These are phyloP conservation scores for Fusarium subtropicale DNA, from an alignment of 2,329 filamentous ascomycete species.

Conservation along the genomic window DNA sequence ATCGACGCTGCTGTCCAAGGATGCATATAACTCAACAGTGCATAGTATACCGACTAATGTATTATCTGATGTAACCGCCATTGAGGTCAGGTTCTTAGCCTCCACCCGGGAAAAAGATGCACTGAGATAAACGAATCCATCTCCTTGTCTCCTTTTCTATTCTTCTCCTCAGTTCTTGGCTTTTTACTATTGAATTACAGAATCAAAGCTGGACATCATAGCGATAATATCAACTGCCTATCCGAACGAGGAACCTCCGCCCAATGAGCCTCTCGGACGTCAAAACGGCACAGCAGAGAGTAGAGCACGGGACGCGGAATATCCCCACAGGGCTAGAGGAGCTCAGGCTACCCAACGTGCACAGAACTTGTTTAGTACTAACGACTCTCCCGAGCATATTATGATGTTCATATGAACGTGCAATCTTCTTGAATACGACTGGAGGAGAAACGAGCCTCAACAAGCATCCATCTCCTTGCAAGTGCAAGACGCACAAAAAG, in stretches of 20 bases:
- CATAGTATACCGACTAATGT: not conserved
- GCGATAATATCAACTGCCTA: not conserved
- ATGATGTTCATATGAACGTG: constrained; percentile 7
- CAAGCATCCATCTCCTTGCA: constrained; percentile 20
- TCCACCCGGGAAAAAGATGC: constrained; percentile 10
- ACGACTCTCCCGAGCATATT: not conserved
- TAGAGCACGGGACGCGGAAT: not conserved
- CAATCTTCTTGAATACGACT: constrained; percentile 8
- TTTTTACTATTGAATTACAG: not conserved
- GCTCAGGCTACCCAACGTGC: not conserved
- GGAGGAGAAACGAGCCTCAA: constrained; percentile 13
- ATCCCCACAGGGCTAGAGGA: constrained; percentile 26
- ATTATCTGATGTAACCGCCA: constrained; percentile 1
- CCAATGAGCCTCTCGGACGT: not conserved
- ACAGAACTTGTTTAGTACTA: not conserved
- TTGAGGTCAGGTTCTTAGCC: not conserved
- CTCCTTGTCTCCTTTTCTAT: constrained; percentile 7
- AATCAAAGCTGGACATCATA: not conserved
- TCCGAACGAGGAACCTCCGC: constrained; percentile 25
- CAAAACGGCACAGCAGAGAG: constrained; percentile 5
- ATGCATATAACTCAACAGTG: constrained; percentile 2
- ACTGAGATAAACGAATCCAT: constrained; percentile 33
- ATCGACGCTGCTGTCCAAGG: not conserved
- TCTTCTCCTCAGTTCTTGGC: constrained; percentile 12
- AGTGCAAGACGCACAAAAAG: not conserved